Conservation (phyloP, 148 eudicot genomes). For the Beta vulgaris region DNA sequence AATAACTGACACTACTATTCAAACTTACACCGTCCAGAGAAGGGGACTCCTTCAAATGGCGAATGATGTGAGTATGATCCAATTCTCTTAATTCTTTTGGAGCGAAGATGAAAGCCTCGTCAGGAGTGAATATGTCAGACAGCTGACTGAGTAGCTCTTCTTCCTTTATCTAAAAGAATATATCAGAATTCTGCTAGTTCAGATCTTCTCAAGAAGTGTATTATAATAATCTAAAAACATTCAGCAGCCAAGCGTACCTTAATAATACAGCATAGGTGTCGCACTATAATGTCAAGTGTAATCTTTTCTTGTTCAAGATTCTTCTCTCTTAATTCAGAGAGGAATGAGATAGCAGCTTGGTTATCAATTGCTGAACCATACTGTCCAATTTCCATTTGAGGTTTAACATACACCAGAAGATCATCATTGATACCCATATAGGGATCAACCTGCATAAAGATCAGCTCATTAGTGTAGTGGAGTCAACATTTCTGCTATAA, state of each 20-base stretch:
- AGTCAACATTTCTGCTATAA: neutral
- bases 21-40: slow-evolving; percentile 60
- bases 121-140: slow-evolving; percentile 66
- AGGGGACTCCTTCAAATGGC: slow-evolving; percentile 53
- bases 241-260: slow-evolving; percentile 40
- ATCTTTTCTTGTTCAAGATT: slow-evolving; percentile 44
- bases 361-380: slow-evolving; percentile 64
- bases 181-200: neutral
- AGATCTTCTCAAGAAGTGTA: slow-evolving; percentile 1
- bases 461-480: neutral
- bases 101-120: slow-evolving; percentile 74
- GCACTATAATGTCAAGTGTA: slow-evolving; percentile 45
- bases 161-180: slow-evolving; percentile 47
- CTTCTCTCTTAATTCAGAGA: slow-evolving; percentile 46
- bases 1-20: neutral
- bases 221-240: neutral
- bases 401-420: slow-evolving; percentile 67
- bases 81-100: slow-evolving; percentile 55
- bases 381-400: slow-evolving; percentile 46
- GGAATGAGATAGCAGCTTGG: slow-evolving; percentile 46
- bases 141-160: slow-evolving; percentile 63
- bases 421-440: slow-evolving; percentile 69
- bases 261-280: slow-evolving; percentile 46
- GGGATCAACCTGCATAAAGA: slow-evolving; percentile 61
- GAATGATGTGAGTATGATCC: slow-evolving; percentile 45